Conservation (phyloP, 1,139 yeast genomes). For the Blastobotrys aristatus region DNA sequence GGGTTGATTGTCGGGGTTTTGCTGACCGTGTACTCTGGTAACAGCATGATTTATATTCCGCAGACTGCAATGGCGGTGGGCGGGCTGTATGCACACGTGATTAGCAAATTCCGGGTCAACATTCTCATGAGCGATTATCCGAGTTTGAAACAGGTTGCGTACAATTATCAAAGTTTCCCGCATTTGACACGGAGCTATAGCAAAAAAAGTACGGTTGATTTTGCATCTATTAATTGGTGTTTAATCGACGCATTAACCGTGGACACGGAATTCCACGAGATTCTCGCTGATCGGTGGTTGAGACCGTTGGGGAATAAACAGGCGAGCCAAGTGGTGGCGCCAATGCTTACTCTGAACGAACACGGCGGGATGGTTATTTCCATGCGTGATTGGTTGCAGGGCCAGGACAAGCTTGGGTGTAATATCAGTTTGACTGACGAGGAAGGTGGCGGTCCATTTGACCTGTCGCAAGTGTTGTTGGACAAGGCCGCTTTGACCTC, state of each 20-base stretch:
- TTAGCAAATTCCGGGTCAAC: slow-evolving; percentile 66
- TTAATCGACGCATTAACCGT: slow-evolving; percentile 86
- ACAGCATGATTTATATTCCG: slow-evolving; percentile 75
- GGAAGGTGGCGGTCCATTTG: slow-evolving; percentile 41
- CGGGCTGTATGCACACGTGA: slow-evolving; percentile 80
- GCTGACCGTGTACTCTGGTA: slow-evolving; percentile 81
- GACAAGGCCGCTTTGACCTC: slow-evolving; percentile 78
- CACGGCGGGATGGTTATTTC: slow-evolving; percentile 96
- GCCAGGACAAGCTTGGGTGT: slow-evolving; percentile 54
- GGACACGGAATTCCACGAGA: slow-evolving; percentile 89
- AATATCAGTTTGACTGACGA: slow-evolving; percentile 21
- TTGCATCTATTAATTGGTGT: slow-evolving; percentile 82
- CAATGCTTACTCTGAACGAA: slow-evolving; percentile 82
- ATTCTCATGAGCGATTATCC: slow-evolving; percentile 79
- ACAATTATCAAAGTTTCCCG: slow-evolving; percentile 89
- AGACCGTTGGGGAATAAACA: slow-evolving; percentile 82
- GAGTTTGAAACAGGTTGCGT: slow-evolving; percentile 87
- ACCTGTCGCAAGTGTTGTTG: slow-evolving; percentile 63
- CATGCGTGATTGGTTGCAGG: slow-evolving; percentile 76
- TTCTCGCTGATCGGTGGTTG: slow-evolving; percentile 86
- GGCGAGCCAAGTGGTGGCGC: slow-evolving; percentile 77
- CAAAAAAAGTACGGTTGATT: slow-evolving; percentile 72
- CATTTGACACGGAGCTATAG: slow-evolving; percentile 74
- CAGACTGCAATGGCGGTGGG: slow-evolving; percentile 70
- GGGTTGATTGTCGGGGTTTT: slow-evolving; percentile 81